Evolutionary conservation across 202 grass and related monocot genomes (phyloP).

Genomic region (Schoenoplectus tabernaemontani): DNA sequence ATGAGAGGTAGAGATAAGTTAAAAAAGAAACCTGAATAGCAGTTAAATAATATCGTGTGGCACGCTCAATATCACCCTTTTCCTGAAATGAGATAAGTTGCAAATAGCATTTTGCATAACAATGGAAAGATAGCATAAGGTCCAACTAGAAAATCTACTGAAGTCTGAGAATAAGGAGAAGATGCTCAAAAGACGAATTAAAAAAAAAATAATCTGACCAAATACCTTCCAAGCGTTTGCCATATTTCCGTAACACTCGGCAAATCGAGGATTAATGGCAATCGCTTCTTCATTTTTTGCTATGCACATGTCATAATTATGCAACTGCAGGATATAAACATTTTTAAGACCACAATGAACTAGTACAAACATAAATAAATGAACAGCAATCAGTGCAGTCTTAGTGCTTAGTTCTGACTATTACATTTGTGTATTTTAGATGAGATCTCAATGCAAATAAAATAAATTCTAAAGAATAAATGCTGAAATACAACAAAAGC

Average conservation of each 20-base stretch:
- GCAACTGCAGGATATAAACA: constrained; percentile 41
- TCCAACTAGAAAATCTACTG: not conserved
- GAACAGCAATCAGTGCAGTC: not conserved
- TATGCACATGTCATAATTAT: constrained; percentile 76
- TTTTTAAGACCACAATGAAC: constrained; percentile 15
- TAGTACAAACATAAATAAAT: not conserved
- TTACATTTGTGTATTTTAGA: not conserved
- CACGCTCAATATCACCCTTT: constrained; percentile 76
- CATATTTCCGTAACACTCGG: constrained; percentile 92
- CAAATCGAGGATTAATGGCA: constrained; percentile 68
- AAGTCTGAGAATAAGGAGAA: no score
- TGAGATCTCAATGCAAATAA: not conserved
- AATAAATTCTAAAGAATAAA: not conserved
- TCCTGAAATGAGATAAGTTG: constrained; percentile 34
- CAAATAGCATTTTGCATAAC: not conserved
- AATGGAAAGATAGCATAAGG: no score
- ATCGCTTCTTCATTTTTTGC: constrained; percentile 87
- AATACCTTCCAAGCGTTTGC: constrained; percentile 96
- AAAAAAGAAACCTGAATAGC: constrained; percentile 55
- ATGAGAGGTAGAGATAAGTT: not conserved
- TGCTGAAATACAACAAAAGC: not conserved
- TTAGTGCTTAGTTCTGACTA: not conserved
- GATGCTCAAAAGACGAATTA: not conserved
- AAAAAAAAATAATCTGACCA: not conserved
- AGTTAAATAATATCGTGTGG: constrained; percentile 71